phyloP scores from a whole-genome alignment of 306 rosid species.

The Arachis stenosperma region DNA sequence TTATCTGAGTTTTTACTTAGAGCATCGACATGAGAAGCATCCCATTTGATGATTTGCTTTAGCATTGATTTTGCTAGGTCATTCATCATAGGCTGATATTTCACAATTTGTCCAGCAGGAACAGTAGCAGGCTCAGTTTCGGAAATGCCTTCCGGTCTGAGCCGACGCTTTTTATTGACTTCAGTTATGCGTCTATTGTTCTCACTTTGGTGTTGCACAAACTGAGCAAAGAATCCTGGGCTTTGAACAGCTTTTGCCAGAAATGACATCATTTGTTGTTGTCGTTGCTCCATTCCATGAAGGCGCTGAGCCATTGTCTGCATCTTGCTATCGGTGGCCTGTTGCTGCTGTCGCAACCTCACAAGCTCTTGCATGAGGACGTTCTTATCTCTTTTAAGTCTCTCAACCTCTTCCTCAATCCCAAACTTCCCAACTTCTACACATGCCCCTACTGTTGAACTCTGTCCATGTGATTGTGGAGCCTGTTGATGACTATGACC shows the following conservation, averaged over 20 bases:
- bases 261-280: slow-evolving; percentile 98
- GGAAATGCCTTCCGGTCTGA: slow-evolving; percentile 71
- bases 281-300: slow-evolving; percentile 98
- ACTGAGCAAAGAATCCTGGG: slow-evolving; percentile 94
- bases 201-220: slow-evolving; percentile 92
- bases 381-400: slow-evolving; percentile 95
- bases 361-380: slow-evolving; percentile 99
- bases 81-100: slow-evolving; percentile 79
- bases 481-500: slow-evolving; percentile 73
- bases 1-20: slow-evolving; percentile 49
- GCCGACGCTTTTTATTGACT: slow-evolving; percentile 85
- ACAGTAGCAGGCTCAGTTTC: slow-evolving; percentile 53
- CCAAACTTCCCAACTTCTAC: slow-evolving; percentile 99
- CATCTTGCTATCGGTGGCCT: slow-evolving; percentile 86
- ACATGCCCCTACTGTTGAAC: slow-evolving; percentile 81
- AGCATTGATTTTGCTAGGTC: slow-evolving; percentile 86
- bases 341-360: slow-evolving; percentile 98
- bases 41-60: slow-evolving; percentile 72
- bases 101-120: slow-evolving; percentile 85
- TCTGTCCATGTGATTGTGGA: slow-evolving; percentile 76
- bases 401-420: slow-evolving; percentile 95
- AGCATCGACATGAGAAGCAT: slow-evolving; percentile 63
- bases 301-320: slow-evolving; percentile 92
- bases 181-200: slow-evolving; percentile 78
- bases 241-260: slow-evolving; percentile 97